These are phyloP conservation scores for Corynascus novoguineensis DNA, from an alignment of 495 filamentous ascomycete species.

Conservation along the genomic window DNA sequence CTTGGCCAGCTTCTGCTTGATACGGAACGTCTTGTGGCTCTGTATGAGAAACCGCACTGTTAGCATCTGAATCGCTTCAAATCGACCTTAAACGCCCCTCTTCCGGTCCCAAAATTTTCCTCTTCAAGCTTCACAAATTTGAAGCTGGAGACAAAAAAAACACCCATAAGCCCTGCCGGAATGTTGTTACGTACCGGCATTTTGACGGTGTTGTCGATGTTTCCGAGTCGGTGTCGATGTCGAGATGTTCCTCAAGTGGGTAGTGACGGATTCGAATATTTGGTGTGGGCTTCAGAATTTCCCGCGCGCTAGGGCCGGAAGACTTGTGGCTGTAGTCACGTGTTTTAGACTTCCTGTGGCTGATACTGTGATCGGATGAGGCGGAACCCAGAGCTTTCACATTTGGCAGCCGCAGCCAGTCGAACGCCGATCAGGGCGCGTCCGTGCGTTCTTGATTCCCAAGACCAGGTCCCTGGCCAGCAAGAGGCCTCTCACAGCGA, in stretches of 20 bases:
- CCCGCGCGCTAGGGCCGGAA: constrained; percentile 23
- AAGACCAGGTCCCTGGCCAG: background rate
- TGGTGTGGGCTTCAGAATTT: constrained; percentile 38
- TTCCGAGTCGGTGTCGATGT: constrained; percentile 38
- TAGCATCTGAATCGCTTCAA: constrained; percentile 11
- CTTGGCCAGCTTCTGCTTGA: constrained; percentile 99
- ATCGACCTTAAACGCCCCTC: constrained; percentile 2
- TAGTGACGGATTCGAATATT: constrained; percentile 38
- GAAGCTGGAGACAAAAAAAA: constrained; percentile 1
- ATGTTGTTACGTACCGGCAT: constrained; percentile 65
- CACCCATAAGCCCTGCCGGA: background rate
- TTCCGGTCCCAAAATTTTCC: background rate
- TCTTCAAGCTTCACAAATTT: constrained; percentile 3
- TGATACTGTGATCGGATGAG: constrained; percentile 9
- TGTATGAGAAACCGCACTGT: constrained; percentile 39
- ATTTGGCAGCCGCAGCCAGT: constrained; percentile 13
- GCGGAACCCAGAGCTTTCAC: constrained; percentile 4
- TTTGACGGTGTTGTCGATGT: constrained; percentile 56
- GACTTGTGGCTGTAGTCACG: constrained; percentile 31
- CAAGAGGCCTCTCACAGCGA: constrained; percentile 6
- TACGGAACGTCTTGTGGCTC: constrained; percentile 98
- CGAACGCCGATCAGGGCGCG: constrained; percentile 9
- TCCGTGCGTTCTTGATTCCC: background rate
- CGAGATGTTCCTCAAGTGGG: constrained; percentile 32
- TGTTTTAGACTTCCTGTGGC: constrained; percentile 16